Evolutionary conservation across 192 early-diverging fungal species (phyloP).

Genomic region (Cetraspora pellucida): DNA sequence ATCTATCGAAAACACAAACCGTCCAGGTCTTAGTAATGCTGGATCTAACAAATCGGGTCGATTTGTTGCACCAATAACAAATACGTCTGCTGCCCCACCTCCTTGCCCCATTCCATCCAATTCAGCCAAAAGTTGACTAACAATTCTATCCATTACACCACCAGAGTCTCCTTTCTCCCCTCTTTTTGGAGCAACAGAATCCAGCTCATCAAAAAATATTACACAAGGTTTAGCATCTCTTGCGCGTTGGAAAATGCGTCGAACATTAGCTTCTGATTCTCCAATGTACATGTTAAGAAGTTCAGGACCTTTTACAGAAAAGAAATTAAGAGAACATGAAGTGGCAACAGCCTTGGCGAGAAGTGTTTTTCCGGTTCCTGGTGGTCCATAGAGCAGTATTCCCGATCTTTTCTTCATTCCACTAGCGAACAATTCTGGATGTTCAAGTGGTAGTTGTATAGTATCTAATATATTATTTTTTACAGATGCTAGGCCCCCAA

Average conservation of each 20-base stretch:
- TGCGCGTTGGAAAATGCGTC: slow-evolving; percentile 93
- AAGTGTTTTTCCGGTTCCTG: slow-evolving; percentile 97
- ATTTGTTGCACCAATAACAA: slow-evolving; percentile 99
- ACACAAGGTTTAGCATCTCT: slow-evolving; percentile 97
- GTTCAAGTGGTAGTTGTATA: slow-evolving; percentile 92
- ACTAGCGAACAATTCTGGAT: slow-evolving; percentile 93
- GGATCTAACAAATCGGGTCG: slow-evolving; percentile 95
- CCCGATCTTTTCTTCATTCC: slow-evolving; percentile 95
- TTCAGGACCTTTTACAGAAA: slow-evolving; percentile 98
- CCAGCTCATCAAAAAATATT: slow-evolving; percentile 99
- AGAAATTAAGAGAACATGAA: slow-evolving; percentile 96
- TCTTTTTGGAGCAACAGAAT: slow-evolving; percentile 96
- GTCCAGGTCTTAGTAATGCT: slow-evolving; percentile 90
- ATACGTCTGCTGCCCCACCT: slow-evolving; percentile 72
- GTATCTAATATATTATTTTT: slow-evolving; percentile 95
- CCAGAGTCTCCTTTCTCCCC: slow-evolving; percentile 98
- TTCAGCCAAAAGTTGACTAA: slow-evolving; percentile 93
- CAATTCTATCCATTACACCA: slow-evolving; percentile 99
- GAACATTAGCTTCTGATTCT: slow-evolving; percentile 97
- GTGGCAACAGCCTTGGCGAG: slow-evolving; percentile 99
- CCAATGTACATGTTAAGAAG: slow-evolving; percentile 99
- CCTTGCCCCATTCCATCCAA: slow-evolving; percentile 88
- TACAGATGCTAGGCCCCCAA: slow-evolving; percentile 91
- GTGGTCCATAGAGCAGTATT: slow-evolving; percentile 94
- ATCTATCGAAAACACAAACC: slow-evolving; percentile 49